Conservation (phyloP, 257 asterid genomes). For the Solanum medicagineum region DNA sequence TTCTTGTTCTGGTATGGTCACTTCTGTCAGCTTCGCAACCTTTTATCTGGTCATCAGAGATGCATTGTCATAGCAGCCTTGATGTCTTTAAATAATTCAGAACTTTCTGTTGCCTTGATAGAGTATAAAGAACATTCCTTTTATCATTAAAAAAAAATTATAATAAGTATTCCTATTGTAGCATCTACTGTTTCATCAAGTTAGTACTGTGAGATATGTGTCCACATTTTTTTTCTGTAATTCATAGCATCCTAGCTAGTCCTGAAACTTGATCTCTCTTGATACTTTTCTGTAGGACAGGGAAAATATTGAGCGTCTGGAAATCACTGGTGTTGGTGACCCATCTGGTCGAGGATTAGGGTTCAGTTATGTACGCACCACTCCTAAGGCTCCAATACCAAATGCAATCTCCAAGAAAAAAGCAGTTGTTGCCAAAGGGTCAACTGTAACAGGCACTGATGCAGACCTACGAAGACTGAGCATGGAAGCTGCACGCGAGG, state of each 20-base stretch:
- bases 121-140: neutral
- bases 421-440: slow-evolving; percentile 67
- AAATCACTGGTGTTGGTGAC: slow-evolving; percentile 97
- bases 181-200: neutral
- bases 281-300: slow-evolving; percentile 41
- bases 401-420: slow-evolving; percentile 75
- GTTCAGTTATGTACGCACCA: slow-evolving; percentile 85
- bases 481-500: slow-evolving; percentile 99
- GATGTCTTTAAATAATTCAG: neutral
- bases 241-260: neutral
- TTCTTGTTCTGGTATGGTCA: neutral
- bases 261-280: neutral
- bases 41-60: neutral
- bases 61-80: neutral
- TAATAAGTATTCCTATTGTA: neutral
- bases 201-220: neutral
- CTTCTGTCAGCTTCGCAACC: neutral
- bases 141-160: neutral
- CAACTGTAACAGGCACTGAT: slow-evolving; percentile 98
- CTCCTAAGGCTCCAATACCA: slow-evolving; percentile 81
- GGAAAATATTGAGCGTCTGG: slow-evolving; percentile 93
- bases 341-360: slow-evolving; percentile 99
- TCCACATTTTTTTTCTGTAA: neutral
- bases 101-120: neutral
- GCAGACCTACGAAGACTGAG: slow-evolving; percentile 98